These are phyloP conservation scores for Aspergillus bombycis DNA, from an alignment of 2,329 filamentous ascomycete species.

Conservation along the genomic window DNA sequence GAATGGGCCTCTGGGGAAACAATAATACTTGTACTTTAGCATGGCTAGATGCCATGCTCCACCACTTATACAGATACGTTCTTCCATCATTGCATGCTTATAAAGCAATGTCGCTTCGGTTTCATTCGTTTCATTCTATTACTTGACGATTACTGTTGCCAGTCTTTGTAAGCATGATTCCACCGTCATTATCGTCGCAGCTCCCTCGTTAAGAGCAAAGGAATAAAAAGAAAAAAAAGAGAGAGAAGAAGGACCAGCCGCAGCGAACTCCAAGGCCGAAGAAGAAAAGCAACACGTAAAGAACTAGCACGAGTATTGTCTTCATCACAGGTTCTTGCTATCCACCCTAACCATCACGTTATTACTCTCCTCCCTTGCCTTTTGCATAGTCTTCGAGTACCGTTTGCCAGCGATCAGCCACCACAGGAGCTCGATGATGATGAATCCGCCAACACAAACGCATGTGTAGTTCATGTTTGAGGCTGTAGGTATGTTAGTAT, in stretches of 20 bases:
- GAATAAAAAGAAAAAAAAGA: background rate
- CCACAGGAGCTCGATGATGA: conserved; percentile 44
- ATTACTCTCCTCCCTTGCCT: conserved; percentile 62
- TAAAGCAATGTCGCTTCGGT: background rate
- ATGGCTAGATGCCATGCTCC: background rate
- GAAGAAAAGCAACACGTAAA: background rate
- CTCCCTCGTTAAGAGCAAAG: background rate
- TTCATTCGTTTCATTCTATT: background rate
- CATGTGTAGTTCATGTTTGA: conserved; percentile 56
- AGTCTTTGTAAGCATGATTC: background rate
- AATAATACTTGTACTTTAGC: background rate
- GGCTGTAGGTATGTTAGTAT: conserved; percentile 12
- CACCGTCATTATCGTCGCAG: background rate
- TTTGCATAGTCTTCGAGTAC: conserved; percentile 44
- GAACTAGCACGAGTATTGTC: background rate
- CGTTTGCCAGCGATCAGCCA: conserved; percentile 47
- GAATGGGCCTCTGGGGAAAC: background rate
- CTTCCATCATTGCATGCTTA: background rate
- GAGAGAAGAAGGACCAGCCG: background rate
- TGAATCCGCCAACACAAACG: conserved; percentile 48
- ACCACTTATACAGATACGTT: background rate
- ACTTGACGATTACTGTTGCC: background rate
- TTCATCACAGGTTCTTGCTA: conserved; percentile 9
- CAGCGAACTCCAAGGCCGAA: background rate
- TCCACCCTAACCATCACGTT: conserved; percentile 19